Evolutionary conservation across 2,329 filamentous ascomycete genomes (phyloP), one percentile per base, ranked within the genome.

Genomic region (Magnaporthales sp.): DNA sequence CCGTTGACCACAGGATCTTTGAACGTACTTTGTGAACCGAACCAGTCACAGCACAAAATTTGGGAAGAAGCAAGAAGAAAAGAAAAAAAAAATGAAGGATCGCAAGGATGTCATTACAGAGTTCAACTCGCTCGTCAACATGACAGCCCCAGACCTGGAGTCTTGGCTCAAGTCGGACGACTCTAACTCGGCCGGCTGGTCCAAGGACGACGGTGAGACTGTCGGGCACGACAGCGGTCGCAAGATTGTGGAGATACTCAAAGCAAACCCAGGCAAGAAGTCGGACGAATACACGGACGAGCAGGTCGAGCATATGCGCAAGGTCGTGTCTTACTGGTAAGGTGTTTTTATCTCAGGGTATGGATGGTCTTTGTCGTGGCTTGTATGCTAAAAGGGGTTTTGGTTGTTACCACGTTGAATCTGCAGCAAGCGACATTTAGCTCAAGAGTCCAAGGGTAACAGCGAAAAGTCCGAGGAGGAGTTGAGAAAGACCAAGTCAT

Each of bases 101-200:
- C 38, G 46, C 29, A 31, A 60, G 29, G 51, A 60, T 26, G 64
- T 66, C 54, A 38, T 65, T 54, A 32, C 29, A 27, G 86, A 90
- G 73, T 90, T 89, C 79, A 89, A 89, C 68, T 80, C 85, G 54
- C 75, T 89, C 62, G 86, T 90, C 74, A 90, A 90, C 74, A 89
- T 90, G 87, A 82, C 80, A 11, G 78, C 86, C 1, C 74, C 79
- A 1, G 86, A 89, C 69, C 80, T 90, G 19, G 80, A 86, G 70
- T 78, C 81, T 27, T 90, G 87, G 88, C 81, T 90, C 27, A 80
- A 84, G 68, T 80, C 81, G 7, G 80, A 83, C n/a, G 80, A 86
- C 32, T 89, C 86, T 10, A 79, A 80, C 63, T 80, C 78, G 22
- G 81, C 86, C 1, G 87, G 88, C 2, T 89, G 85, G 86, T 75